phyloP scores from a whole-genome alignment of 2,329 filamentous ascomycete species.

The Ceratocystis cubensis region DNA sequence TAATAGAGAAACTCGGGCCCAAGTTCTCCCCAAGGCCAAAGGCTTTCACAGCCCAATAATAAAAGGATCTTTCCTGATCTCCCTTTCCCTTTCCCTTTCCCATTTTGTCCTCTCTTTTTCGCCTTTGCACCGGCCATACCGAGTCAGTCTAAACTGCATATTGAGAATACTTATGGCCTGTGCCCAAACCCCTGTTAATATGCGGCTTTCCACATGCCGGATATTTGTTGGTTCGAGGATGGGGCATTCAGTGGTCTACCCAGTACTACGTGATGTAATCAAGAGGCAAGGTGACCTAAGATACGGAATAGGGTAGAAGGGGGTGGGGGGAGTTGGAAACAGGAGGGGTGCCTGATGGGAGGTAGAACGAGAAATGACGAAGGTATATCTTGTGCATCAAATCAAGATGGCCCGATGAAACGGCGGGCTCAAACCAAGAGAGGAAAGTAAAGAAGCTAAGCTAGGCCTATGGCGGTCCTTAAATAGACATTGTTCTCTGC shows the following conservation, averaged over 20 bases:
- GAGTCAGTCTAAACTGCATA: background rate
- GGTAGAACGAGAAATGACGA: background rate
- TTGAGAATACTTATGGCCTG: background rate
- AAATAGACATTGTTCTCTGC: background rate
- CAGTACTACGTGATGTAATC: constrained; percentile 7
- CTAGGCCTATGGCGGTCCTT: background rate
- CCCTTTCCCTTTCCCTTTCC: background rate
- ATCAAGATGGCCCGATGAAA: background rate
- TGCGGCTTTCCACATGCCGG: background rate
- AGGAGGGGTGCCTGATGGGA: background rate
- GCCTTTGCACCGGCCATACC: background rate
- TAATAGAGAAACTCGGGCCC: background rate
- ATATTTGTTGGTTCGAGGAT: background rate
- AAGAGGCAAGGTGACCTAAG: background rate
- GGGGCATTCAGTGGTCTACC: background rate
- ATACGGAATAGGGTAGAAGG: background rate
- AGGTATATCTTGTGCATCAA: background rate
- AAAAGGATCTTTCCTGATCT: background rate
- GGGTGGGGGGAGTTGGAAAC: background rate
- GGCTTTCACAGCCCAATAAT: background rate
- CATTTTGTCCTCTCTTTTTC: background rate
- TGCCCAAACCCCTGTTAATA: background rate
- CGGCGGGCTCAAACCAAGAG: background rate
- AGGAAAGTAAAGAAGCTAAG: background rate
- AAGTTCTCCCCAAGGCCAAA: background rate